Conservation (phyloP, 2,329 filamentous ascomycete species). For the Corinectria fuckeliana region DNA sequence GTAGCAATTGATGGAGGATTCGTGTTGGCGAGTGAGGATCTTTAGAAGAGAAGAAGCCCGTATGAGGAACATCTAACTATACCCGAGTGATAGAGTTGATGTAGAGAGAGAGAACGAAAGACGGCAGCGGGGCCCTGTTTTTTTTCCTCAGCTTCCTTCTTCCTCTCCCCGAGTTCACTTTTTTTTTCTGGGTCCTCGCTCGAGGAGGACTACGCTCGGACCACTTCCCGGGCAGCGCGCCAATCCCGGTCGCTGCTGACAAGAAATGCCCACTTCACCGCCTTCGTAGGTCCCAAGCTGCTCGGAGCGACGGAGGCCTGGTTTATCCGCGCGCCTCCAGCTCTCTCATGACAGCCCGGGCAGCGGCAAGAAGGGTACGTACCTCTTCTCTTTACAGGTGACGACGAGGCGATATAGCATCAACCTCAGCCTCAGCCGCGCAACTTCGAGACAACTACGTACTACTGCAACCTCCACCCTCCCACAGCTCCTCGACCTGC, state of each 20-base stretch:
- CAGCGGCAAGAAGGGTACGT: slow-evolving; percentile 22
- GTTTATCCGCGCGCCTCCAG: slow-evolving; percentile 27
- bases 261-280: slow-evolving; percentile 22
- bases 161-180: slow-evolving; percentile 24
- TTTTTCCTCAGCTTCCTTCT: slow-evolving; percentile 25
- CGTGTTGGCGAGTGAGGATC: neutral
- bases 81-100: neutral
- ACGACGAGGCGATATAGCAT: slow-evolving; percentile 32
- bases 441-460: slow-evolving; percentile 26
- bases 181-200: slow-evolving; percentile 24
- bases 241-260: slow-evolving; percentile 28
- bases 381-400: slow-evolving; percentile 19
- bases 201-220: slow-evolving; percentile 22
- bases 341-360: slow-evolving; percentile 9
- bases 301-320: slow-evolving; percentile 6
- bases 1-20: neutral
- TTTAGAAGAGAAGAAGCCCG: neutral
- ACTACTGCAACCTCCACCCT: slow-evolving; percentile 14
- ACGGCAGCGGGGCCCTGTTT: slow-evolving; percentile 26
- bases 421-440: slow-evolving; percentile 33
- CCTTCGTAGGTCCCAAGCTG: slow-evolving; percentile 6
- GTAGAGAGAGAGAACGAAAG: slow-evolving; percentile 25
- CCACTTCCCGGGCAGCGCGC: slow-evolving; percentile 4
- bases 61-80: neutral
- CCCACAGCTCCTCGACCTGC: neutral